Conservation (phyloP, 1,284 basidiomycete species). For the Cryptococcus sp. region DNA sequence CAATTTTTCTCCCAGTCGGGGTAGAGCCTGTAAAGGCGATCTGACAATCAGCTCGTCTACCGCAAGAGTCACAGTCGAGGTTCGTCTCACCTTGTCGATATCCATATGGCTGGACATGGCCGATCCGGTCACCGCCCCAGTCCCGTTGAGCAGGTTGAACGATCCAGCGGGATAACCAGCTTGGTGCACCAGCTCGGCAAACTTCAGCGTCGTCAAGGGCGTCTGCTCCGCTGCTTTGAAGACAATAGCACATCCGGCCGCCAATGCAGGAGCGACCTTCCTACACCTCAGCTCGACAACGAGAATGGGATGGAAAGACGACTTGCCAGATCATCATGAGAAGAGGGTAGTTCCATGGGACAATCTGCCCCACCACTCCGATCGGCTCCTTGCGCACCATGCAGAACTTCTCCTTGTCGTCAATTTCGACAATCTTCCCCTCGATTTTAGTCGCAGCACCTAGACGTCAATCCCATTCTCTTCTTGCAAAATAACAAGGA, state of each 20-base stretch:
- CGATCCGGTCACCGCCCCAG: conserved; percentile 75
- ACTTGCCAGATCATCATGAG: no score
- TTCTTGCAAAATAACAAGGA: no score
- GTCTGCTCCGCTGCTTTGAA: conserved; percentile 79
- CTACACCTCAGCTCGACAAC: conserved; percentile 87
- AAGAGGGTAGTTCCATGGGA: no score
- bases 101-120: conserved; percentile 69
- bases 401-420: no score
- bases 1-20: conserved; percentile 74
- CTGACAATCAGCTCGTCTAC: conserved; percentile 27
- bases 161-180: conserved; percentile 83
- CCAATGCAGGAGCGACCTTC: conserved; percentile 86
- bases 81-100: conserved; percentile 65
- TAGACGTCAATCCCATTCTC: no score
- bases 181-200: conserved; percentile 38
- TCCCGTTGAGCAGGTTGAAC: conserved; percentile 79
- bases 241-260: conserved; percentile 51
- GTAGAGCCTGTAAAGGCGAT: conserved; percentile 56
- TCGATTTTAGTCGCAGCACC: no score
- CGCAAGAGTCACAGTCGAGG: conserved; percentile 4
- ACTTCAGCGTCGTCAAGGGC: conserved; percentile 75
- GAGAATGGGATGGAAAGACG: no score
- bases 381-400: no score
- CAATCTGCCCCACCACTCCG: no score
- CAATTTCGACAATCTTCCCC: no score